A percentile compares a stretch with the other conserved stretches of the same genome.
phyloP scores from a whole-genome alignment of 2,329 filamentous ascomycete species.

The Botrytis porri region DNA sequence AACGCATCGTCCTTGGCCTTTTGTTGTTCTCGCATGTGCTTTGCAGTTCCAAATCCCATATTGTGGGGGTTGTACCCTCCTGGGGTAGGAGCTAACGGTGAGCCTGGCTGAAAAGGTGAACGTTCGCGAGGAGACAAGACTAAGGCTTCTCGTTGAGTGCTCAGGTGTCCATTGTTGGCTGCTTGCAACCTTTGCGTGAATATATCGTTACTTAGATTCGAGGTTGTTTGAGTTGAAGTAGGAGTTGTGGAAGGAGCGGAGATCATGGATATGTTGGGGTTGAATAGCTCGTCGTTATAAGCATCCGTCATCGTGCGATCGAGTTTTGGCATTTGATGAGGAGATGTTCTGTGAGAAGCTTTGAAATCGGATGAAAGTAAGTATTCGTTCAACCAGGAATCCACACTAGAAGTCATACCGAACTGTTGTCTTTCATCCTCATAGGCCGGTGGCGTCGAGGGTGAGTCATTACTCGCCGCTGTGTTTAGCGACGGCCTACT shows the following conservation, averaged over 20 bases:
- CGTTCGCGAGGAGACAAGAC: constrained; percentile 57
- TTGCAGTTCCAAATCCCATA: constrained; percentile 51
- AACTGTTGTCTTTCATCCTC: constrained; percentile 53
- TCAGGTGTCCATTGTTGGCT: constrained; percentile 71
- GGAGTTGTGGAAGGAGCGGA: constrained; percentile 52
- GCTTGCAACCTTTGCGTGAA: constrained; percentile 76
- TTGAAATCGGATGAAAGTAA: constrained; percentile 54
- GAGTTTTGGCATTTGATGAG: constrained; percentile 61
- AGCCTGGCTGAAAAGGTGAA: constrained; percentile 78
- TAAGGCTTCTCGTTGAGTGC: constrained; percentile 51
- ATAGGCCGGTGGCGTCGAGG: constrained; percentile 52
- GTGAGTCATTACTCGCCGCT: constrained; percentile 61
- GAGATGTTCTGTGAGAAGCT: constrained; percentile 52
- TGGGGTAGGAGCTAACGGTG: constrained; percentile 52
- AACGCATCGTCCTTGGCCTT: constrained; percentile 58
- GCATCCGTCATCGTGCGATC: constrained; percentile 84
- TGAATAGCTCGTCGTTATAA: constrained; percentile 82
- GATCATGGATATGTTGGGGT: constrained; percentile 61
- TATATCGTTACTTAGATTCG: constrained; percentile 53
- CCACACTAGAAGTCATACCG: constrained; percentile 48
- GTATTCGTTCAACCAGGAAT: constrained; percentile 58
- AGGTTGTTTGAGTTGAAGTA: constrained; percentile 33
- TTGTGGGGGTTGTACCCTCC: constrained; percentile 40
- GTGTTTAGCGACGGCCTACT: constrained; percentile 50
- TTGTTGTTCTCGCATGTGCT: constrained; percentile 58